These are phyloP conservation scores for Lipomyces sp. DNA, from an alignment of 805 yeast species.

Conservation along the genomic window DNA sequence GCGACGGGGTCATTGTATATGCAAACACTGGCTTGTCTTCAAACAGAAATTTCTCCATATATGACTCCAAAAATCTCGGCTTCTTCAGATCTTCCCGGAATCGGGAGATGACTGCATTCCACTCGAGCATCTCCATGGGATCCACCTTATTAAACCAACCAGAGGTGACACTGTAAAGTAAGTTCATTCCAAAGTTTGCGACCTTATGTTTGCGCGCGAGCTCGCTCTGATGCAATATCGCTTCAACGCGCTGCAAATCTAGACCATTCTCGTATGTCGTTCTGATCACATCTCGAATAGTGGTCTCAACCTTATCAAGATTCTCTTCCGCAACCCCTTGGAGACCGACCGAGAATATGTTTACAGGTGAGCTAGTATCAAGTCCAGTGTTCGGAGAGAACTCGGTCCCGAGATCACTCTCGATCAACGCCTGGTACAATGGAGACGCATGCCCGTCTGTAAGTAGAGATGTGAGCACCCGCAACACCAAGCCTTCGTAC, in stretches of 20 bases:
- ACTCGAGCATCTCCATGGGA: conserved; percentile 65
- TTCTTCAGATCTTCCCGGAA: conserved; percentile 63
- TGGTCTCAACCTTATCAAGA: conserved; percentile 46
- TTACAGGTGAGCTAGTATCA: conserved; percentile 72
- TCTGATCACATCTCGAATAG: conserved; percentile 48
- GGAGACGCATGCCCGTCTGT: conserved; percentile 93
- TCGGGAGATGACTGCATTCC: conserved; percentile 54
- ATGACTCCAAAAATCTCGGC: conserved; percentile 57
- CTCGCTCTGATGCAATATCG: conserved; percentile 84
- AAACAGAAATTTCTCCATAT: conserved; percentile 54
- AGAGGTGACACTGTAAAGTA: conserved; percentile 71
- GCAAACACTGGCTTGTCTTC: conserved; percentile 55
- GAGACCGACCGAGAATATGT: conserved; percentile 79
- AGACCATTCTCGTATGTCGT: conserved; percentile 47
- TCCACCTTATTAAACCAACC: conserved; percentile 82
- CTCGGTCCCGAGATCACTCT: conserved; percentile 79
- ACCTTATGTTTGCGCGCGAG: conserved; percentile 78
- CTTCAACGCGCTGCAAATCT: conserved; percentile 64
- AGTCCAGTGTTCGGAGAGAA: conserved; percentile 84
- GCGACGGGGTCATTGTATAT: conserved; percentile 73
- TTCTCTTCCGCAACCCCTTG: conserved; percentile 63
- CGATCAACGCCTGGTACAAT: conserved; percentile 80
- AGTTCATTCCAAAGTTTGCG: conserved; percentile 81
- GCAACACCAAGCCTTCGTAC: conserved; percentile 69
- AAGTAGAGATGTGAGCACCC: conserved; percentile 64